Evolutionary conservation across 2,329 filamentous ascomycete species (phyloP), one percentile per base, ranked within the genome.

Genomic region (Claviceps sp.): DNA sequence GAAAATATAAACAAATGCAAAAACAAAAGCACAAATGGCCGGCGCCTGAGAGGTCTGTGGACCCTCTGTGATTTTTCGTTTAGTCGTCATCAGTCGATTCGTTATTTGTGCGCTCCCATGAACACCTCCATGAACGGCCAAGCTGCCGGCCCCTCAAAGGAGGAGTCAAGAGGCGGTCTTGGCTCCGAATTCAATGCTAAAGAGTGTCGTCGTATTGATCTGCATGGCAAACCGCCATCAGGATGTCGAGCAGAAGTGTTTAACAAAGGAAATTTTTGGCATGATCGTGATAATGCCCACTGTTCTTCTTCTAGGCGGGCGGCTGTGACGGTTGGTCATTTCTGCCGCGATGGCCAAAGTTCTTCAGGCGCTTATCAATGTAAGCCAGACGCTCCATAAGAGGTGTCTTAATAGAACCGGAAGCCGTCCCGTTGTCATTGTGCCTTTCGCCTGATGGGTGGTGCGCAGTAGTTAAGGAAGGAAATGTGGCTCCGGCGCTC

Each of bases 401-500:
- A 40, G 72, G 73, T 14, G 72, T 65, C 52, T 69, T 67, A 22
- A 68, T 63, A 6, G 65, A 60, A n/a, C 65, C 26, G n/a, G 48
- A 26, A 16, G 47, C 38, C 22, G 5, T 10, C n/a, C 16, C 41
- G 22, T n/a, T 24, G 16, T 22, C 13, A 39, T 16, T 39, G 10
- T n/a, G 5, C 30, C 64, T 19, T 65, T 60, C 42, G 70, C 68
- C 4, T 60, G 63, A 30, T 57, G 76, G 74, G 56, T 19, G 11
- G 4, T 81, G 77, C 39, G 81, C 68, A 0, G 79, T 83, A 11
- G 78, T 74, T 62, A 79, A 82, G 2, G 76, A 76, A 30, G 74
- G 71, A 4, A 72, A 70, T 52, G 73, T 64, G 50, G 70, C 63
- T 19, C 69, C 68, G 48, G 72, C 58, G 47, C 75, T 72, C 38